Base-by-base conservation (phyloP, 805 yeast species). In the baker's yeast (Saccharomyces cerevisiae) region DNA sequence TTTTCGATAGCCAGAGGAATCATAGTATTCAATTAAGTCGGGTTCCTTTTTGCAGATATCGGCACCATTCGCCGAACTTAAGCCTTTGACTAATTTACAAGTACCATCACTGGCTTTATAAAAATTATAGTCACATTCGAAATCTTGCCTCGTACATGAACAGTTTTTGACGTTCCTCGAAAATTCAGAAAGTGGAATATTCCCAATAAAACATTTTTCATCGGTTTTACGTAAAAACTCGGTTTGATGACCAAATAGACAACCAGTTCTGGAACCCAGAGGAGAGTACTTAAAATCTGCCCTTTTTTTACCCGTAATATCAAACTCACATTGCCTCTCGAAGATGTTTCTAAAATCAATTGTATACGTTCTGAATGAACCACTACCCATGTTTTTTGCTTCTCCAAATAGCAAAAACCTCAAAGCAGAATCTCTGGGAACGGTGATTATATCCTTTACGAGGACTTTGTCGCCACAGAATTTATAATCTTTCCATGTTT, bases 101-200 rank as follows among this genome's bases (percentile, higher is more conserved):
- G 92, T 85, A 22, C 96, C 96, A 65, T 89, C 96, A 0, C 62
- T 57, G 51, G 83, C 83, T 55, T 85, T 77, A 54, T 71, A 79
- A 69, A 76, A 91, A 70, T 91, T 91, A 74, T 83, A 89, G 69
- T 94, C 99, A 78, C 99, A 94, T 70, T 94, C 99, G 65, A 75
- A 94, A 65, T 92, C 99, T 51, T 79, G 78, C 69, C 96, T 79
- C 0, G 94, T 78, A 73, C 99, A 94, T 1, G 85, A 67, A 73
- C 99, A 94, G 68, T 87, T 84, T 56, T 81, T 75, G 11, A 79
- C 66, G 11, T 79, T 74, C 59, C 76, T 78, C 63, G 76, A 79
- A 1, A 87, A 90, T 30, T 79, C 73, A 28, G 73, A 67, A 47
- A 87, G 74, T 48, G 85, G 82, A 53, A 80, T 79, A 53, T 76